Base-by-base conservation (phyloP, 805 yeast species). In the Danielozyma ontarioensis region DNA sequence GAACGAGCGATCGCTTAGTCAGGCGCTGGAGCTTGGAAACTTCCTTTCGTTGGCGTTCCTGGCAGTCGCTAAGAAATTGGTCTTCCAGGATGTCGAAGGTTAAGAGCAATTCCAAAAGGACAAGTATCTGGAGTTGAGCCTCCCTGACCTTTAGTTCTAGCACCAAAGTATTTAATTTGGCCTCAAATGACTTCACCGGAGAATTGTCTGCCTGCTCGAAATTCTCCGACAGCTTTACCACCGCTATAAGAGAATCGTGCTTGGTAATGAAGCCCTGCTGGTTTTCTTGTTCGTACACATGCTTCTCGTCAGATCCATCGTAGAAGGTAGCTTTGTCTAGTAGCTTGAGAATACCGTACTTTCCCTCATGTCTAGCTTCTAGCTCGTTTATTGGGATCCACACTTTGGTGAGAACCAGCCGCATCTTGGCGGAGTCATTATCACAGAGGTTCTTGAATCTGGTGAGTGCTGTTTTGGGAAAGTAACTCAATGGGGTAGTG, bases 101-200 rank as follows among this genome's bases (percentile, higher is more conserved):
- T 15, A 50, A 41, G 3, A 76, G 49, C 3, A 74, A 35, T 41
- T 78, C 83, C 26, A 77, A 42, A 2, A 72, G 40, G 1, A 75
- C 39, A 2, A 78, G 42, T 0, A 75, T 56, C 45, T 78, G 83
- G 21, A 78, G 46, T 40, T 76, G 80, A 1, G 78, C 71, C 41
- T 77, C 83, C 23, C 81, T 55, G 2, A 72, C 58, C 40, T 76
- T 77, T 37, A 76, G 55, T 25, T 67, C 63, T 25, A 58, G 49
- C 2, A 62, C 46, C 1, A 70, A 38, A 12, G 54, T 60, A 1
- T 45, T 45, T 1, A 57, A 26, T 6, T 48, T 42, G 17, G 55
- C 56, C 5, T 42, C 46, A 13, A 19, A 19, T 10, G 22, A 19
- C 22, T 19, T 19, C 8, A 19, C 22, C 8, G 22, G 22, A 10